phyloP scores from a whole-genome alignment of 495 filamentous ascomycete genomes.

The Talaromyces wortmannii region DNA sequence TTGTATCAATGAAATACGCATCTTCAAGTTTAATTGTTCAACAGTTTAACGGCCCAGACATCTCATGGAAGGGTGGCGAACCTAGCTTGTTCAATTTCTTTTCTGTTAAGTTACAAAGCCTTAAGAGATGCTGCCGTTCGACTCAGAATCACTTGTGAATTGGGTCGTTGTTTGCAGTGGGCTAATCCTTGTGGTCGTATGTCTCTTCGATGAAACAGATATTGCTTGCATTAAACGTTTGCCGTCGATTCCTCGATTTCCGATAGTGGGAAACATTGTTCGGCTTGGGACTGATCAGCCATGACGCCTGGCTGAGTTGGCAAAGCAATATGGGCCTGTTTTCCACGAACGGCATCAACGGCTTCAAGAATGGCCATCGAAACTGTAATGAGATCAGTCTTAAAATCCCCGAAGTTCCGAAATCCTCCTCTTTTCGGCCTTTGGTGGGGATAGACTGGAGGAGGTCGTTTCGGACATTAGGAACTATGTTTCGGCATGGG shows the following conservation, averaged over 20 bases:
- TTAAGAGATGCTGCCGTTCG: not conserved
- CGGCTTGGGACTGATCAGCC: slow-evolving; percentile 53
- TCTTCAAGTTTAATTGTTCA: not conserved
- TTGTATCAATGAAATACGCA: not conserved
- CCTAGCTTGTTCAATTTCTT: not conserved
- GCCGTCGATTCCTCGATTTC: slow-evolving; percentile 55
- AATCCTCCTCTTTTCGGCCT: no score
- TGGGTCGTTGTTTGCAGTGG: not conserved
- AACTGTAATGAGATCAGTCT: no score
- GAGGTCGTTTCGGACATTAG: no score
- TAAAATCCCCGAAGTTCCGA: no score
- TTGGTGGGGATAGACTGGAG: no score
- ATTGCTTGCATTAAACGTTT: slow-evolving; percentile 57
- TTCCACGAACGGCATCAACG: no score
- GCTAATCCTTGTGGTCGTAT: not conserved
- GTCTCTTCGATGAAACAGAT: slow-evolving; percentile 43
- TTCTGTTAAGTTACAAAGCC: not conserved
- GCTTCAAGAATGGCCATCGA: no score
- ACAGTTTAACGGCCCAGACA: not conserved
- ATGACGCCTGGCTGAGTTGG: slow-evolving; percentile 42
- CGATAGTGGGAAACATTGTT: slow-evolving; percentile 56
- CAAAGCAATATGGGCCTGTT: slow-evolving; percentile 36
- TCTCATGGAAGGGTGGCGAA: not conserved
- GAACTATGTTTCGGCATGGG: no score
- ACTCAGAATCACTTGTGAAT: not conserved